A percentile compares a stretch with the other conserved stretches of the same genome.
These are phyloP conservation scores for Ananas comosus DNA, from an alignment of 176 grass and related monocot genomes.

Conservation along the genomic window DNA sequence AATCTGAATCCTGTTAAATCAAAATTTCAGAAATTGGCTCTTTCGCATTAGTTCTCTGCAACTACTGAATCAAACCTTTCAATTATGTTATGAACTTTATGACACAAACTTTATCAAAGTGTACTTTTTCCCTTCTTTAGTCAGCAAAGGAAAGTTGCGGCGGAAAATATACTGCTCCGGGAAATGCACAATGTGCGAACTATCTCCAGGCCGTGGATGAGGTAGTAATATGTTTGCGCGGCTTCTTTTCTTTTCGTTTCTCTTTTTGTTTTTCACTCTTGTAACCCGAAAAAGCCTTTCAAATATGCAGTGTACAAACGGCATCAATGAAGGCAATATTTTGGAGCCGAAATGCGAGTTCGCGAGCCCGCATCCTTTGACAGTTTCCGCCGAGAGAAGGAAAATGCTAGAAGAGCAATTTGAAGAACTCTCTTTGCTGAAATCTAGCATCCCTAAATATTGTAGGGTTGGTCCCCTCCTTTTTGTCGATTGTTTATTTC, in stretches of 20 bases:
- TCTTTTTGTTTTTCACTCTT: neutral
- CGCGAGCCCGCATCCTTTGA: neutral
- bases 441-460: neutral
- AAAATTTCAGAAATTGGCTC: too few relatives aligned
- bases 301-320: constrained; percentile 1
- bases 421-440: constrained; percentile 4
- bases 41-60: too few relatives aligned
- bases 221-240: neutral
- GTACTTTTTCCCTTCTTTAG: constrained; percentile 11
- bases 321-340: constrained; percentile 14
- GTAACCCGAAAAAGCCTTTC: neutral
- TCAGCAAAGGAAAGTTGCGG: constrained; percentile 21
- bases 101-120: neutral
- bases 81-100: too few relatives aligned
- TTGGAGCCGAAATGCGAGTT: constrained; percentile 19
- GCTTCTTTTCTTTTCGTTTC: neutral
- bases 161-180: neutral
- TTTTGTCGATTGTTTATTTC: neutral
- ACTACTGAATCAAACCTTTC: too few relatives aligned
- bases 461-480: constrained; percentile 30
- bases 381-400: neutral
- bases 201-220: constrained; percentile 26
- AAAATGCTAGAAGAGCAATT: constrained; percentile 4
- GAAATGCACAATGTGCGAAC: constrained; percentile 17
- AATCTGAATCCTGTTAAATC: too few relatives aligned